Evolutionary conservation across 73 alveolate genomes (phyloP).

Genomic region (Paramecium pentaurelia): DNA sequence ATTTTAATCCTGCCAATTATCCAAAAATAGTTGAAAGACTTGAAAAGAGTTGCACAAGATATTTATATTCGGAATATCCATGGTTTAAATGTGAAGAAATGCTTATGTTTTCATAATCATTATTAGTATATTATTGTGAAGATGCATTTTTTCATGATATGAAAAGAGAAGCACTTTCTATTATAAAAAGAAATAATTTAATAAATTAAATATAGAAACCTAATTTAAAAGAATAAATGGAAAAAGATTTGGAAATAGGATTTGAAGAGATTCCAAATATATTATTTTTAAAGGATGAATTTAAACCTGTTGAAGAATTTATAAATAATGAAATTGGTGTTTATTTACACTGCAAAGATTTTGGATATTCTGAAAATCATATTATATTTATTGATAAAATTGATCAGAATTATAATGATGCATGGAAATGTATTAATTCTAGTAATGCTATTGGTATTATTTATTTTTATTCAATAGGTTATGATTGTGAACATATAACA

Average conservation of each 20-base stretch:
- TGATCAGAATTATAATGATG: neutral
- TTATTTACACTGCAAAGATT: neutral
- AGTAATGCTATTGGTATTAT: neutral
- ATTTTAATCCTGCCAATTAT: neutral
- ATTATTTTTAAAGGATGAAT: neutral
- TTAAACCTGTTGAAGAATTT: neutral
- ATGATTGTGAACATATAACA: neutral
- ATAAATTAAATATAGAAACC: neutral
- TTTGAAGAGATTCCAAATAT: neutral
- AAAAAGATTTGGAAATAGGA: neutral
- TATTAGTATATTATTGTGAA: conserved; percentile 11
- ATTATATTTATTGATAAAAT: neutral
- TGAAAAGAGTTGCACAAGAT: neutral
- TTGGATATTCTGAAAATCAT: neutral
- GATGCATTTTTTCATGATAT: neutral
- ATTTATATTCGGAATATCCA: neutral
- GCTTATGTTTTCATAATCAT: neutral
- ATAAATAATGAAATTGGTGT: neutral
- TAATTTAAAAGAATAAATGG: neutral
- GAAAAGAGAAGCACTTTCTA: neutral
- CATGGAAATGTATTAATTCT: neutral
- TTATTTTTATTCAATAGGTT: neutral
- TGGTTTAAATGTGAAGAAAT: conserved; percentile 34
- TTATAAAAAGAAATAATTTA: neutral
- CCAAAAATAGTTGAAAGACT: conserved; percentile 21